Base-by-base conservation (phyloP, 129 eudicot species). In the Logfia minima region DNA sequence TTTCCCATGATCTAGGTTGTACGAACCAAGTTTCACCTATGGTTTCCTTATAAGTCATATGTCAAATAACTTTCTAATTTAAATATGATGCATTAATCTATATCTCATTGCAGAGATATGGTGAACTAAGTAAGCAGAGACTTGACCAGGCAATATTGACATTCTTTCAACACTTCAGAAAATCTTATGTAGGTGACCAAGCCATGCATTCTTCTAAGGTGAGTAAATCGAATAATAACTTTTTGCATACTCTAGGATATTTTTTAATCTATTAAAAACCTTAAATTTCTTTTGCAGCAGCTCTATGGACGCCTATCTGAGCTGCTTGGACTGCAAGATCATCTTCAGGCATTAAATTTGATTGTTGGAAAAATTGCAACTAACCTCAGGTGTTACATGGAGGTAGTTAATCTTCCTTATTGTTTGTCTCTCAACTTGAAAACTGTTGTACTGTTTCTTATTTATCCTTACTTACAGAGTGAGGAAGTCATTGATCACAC, bases 191-290 rank as follows among this genome's bases (percentile, higher is more conserved):
- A 32, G 98, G 98, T 48, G 98, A 94, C 56, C 98, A 94, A 70
- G 97, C 98, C 55, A 91, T 94, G 92, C 96, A 91, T 79, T 89
- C 98, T 62, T 94, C 98, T 31, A 91, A 94, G 97, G 98, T 94
- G 28, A 86, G 68, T 29, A 7, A 32, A 51, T 45, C 63, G n/a
- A 63, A 35, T 66, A 39, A 29, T 74, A 71, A 34, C 64, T 65
- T 66, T 62, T 9, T 65, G 51, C 77, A 8, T 41, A 74, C 4
- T 21, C 73, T 84, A 82, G 59, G 28, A 39, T 56, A 52, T 58
- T 66, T 29, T 14, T 52, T 21, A 19, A 5, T 31, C 45, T 21
- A 31, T 68, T 41, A 75, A 66, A 77, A 31, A 58, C 59, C 56
- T 77, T 79, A 31, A 52, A 63, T 60, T 75, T 71, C 75, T 77